Conservation (phyloP, 1,284 basidiomycete species). For the Apiotrichum porosum region DNA sequence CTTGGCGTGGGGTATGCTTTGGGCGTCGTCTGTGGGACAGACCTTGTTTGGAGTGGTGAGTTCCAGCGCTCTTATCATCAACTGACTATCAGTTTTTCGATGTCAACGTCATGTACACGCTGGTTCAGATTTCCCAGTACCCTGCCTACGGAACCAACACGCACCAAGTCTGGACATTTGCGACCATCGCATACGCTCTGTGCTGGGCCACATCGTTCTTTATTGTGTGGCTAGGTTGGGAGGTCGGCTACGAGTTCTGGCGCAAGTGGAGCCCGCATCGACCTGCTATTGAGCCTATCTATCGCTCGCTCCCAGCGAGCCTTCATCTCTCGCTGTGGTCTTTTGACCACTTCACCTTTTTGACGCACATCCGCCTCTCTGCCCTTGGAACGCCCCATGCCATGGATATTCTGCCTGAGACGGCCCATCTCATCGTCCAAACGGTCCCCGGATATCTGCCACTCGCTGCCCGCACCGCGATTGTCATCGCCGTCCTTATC, state of each 20-base stretch:
- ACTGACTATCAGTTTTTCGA: slow-evolving; percentile 33
- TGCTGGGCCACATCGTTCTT: slow-evolving; percentile 71
- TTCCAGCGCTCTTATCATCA: no score
- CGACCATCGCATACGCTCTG: slow-evolving; percentile 51
- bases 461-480: slow-evolving; percentile 70
- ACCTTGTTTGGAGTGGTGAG: slow-evolving; percentile 28
- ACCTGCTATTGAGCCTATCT: slow-evolving; percentile 71
- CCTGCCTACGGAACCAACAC: slow-evolving; percentile 13
- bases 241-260: slow-evolving; percentile 70
- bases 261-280: slow-evolving; percentile 79
- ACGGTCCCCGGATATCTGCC: slow-evolving; percentile 69
- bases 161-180: slow-evolving; percentile 29
- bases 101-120: slow-evolving; percentile 33
- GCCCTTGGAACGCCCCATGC: slow-evolving; percentile 52
- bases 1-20: slow-evolving; percentile 25
- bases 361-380: slow-evolving; percentile 66
- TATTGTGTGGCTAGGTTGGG: slow-evolving; percentile 72
- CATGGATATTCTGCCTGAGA: slow-evolving; percentile 57
- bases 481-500: slow-evolving; percentile 64
- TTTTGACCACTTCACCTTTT: slow-evolving; percentile 74
- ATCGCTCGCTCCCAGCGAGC: slow-evolving; percentile 69
- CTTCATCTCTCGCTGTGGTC: slow-evolving; percentile 68
- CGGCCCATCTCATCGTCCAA: slow-evolving; percentile 70
- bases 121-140: slow-evolving; percentile 30
- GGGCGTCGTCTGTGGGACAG: slow-evolving; percentile 21